Base-by-base conservation (phyloP, 2,329 filamentous ascomycete species). In the Macrophomina pseudophaseolina region DNA sequence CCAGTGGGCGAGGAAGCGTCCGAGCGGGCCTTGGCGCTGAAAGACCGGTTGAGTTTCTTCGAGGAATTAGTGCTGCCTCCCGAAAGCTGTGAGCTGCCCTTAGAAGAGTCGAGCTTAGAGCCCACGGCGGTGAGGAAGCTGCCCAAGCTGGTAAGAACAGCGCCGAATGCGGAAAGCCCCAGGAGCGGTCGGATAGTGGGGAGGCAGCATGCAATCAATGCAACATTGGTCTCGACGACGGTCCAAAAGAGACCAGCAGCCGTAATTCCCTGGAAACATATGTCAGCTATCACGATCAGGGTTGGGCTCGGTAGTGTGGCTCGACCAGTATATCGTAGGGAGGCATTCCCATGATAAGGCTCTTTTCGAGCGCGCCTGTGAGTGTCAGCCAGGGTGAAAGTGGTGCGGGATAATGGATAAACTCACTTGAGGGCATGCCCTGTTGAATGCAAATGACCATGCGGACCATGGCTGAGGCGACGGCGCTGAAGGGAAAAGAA, bases 161-260 rank as follows among this genome's bases (percentile, higher is more conserved):
- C 38, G n/a, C 53, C 38, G 35, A 58, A 58, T 14, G 53, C 53
- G 38, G 33, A 16, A 16, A 35, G 33, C 4, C 33, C 35, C 2
- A 58, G 7, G 23, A 40, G 4, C 2, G 53, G 18, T 12, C 33
- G 53, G 12, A 58, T 5, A 5, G 23, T 60, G 6, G 56, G 56
- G 1, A 60, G 40, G 16, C 40, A 60, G 56, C 56, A 46, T 18
- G 56, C 56, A 14, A 60, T 60, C 23, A 60, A 28, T 14, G 56
- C 56, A n/a, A 60, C 56, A n/a, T 48, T 48, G 4, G 56, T 60
- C 30, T 60, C 56, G 28, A 60, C 16, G 40, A 60, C 44, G 4
- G 56, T 60, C 56, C 56, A 60, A 38, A 60, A 60, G 28, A 60
- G 30, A 12, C 40, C 56, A n/a, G 56, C 56, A 5, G 35, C 32